Base-by-base conservation (phyloP, 2,329 filamentous ascomycete genomes). In the Apiospora sp. region DNA sequence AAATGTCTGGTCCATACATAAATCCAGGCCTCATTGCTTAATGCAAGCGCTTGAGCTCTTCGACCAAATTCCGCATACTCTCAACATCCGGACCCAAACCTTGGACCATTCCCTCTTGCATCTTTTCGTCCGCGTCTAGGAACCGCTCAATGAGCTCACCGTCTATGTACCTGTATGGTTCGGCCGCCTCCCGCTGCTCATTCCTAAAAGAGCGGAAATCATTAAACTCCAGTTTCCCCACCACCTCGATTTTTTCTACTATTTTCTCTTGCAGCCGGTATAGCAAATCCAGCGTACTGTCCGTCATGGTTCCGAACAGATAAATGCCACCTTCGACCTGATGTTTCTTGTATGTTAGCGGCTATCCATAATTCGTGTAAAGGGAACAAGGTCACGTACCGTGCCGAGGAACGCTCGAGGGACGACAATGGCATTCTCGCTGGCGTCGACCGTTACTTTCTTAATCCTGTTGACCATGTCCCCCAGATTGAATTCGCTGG, bases 391-490 rank as follows among this genome's bases (percentile, higher is more conserved):
- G 54, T 69, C 70, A 82, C 92, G 84, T 88, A 96, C 95, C 71
- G 96, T 98, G 73, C 90, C 95, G 70, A 98, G 84, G 80, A 98
- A 98, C 27, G 96, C 96, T 78, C 90, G 91, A 0, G 96, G 96
- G 10, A 92, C 85, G 10, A 98, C 91, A 37, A 92, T 86, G 12
- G 93, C 91, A 75, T 87, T 91, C 46, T 90, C 84, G 24, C 87
- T 87, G 3, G 90, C 86, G 41, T 90, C 87, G 13, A 97, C 90
- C 71, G 92, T 87, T 24, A 98, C 89, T 41, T 90, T 90, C 30
- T 92, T 89, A 71, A 98, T 97, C 44, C 91, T 89, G 80, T 99
- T 99, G 71, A 98, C 94, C 89, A 96, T 94, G 81, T 99, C 96
- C 0, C 96, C 95, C 13, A 99, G 86, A 64, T 92, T 91, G 75